A percentile compares a stretch with the other conserved stretches of the same genome.
phyloP scores from a whole-genome alignment of 306 rosid genomes.

The Castanopsis chinensis region DNA sequence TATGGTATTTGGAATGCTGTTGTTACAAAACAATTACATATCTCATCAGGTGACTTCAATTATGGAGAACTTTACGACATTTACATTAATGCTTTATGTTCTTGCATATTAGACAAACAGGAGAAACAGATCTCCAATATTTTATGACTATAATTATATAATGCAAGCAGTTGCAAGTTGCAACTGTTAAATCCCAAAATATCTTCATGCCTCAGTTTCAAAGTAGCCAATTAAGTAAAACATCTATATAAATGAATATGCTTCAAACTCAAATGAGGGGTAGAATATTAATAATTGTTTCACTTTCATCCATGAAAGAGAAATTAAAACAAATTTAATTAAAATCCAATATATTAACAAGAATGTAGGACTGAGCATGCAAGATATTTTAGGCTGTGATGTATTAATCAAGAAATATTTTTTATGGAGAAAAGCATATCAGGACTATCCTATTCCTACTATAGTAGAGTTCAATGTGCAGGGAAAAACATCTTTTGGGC shows the following conservation, averaged over 20 bases:
- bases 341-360: background rate
- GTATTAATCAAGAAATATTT: background rate
- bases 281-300: background rate
- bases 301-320: background rate
- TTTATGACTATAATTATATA: background rate
- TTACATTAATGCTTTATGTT: background rate
- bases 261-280: too few species aligned
- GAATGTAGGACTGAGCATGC: background rate
- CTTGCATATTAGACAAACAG: background rate
- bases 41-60: background rate
- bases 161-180: background rate
- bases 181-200: background rate
- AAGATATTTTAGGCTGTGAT: background rate
- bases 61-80: background rate
- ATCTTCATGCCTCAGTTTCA: background rate
- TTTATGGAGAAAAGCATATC: background rate
- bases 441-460: background rate
- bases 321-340: background rate
- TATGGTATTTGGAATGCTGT: constrained; percentile 72
- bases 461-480: background rate
- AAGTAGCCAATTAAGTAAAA: background rate
- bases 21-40: background rate
- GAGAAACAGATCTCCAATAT: background rate
- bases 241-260: background rate
- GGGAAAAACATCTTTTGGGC: background rate